Evolutionary conservation across 495 filamentous ascomycete genomes (phyloP).

Genomic region (Xylaria sp.): DNA sequence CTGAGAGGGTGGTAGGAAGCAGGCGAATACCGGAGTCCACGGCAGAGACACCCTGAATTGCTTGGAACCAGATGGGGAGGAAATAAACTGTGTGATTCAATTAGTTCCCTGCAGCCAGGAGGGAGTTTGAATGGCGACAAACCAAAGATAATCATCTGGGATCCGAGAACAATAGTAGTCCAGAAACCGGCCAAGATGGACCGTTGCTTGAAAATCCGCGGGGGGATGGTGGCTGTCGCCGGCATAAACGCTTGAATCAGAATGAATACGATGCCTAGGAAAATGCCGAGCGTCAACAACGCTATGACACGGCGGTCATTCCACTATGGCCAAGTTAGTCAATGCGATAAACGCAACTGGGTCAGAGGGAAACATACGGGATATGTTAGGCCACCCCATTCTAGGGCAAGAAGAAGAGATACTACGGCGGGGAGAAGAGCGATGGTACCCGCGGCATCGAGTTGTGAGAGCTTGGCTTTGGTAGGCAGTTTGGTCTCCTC

Average conservation of each 20-base stretch:
- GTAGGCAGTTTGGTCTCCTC: conserved; percentile 48
- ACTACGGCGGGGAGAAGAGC: conserved; percentile 73
- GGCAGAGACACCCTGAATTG: conserved; percentile 62
- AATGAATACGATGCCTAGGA: conserved; percentile 66
- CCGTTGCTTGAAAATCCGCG: conserved; percentile 70
- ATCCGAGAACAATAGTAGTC: conserved; percentile 59
- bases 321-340: conserved; percentile 50
- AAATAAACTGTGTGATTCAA: conserved; percentile 59
- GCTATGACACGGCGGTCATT: conserved; percentile 65
- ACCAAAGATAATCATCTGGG: conserved; percentile 65
- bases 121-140: conserved; percentile 55
- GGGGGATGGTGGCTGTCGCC: conserved; percentile 73
- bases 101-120: conserved; percentile 57
- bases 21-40: conserved; percentile 58
- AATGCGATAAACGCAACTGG: not conserved
- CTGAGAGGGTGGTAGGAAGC: conserved; percentile 52
- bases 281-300: conserved; percentile 64
- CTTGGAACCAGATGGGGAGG: conserved; percentile 74
- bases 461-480: conserved; percentile 56
- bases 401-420: conserved; percentile 73
- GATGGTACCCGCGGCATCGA: conserved; percentile 68
- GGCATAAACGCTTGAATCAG: conserved; percentile 64
- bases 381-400: conserved; percentile 79
- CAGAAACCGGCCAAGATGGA: conserved; percentile 61
- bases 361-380: conserved; percentile 27